Conservation (phyloP, 495 filamentous ascomycete genomes). For the Opeltia flavorubescens region DNA sequence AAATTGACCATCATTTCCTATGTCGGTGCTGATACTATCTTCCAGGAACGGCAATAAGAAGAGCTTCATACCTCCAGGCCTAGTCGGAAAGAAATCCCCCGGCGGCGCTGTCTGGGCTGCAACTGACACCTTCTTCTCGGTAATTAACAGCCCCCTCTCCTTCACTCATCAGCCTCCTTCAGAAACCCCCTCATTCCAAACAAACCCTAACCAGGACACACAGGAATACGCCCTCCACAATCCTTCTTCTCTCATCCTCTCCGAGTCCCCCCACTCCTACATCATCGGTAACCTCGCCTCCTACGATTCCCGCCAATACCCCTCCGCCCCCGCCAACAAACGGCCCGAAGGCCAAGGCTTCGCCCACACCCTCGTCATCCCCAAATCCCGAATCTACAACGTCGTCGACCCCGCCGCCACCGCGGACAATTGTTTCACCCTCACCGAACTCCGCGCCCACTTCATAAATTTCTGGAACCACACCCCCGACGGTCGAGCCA, state of each 20-base stretch:
- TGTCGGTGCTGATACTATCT: no score
- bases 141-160: neutral
- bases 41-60: neutral
- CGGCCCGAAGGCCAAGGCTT: conserved; percentile 18
- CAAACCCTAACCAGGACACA: neutral
- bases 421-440: conserved; percentile 8
- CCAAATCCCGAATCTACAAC: conserved; percentile 20
- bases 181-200: neutral
- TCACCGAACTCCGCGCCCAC: conserved; percentile 18
- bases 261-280: conserved; percentile 11
- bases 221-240: conserved; percentile 15
- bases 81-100: conserved; percentile 2
- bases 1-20: neutral
- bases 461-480: conserved; percentile 14
- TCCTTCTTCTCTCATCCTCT: conserved; percentile 5
- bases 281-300: conserved; percentile 20
- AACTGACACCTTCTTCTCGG: conserved; percentile 15
- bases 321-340: conserved; percentile 13
- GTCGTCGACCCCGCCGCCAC: conserved; percentile 15
- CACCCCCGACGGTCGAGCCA: neutral
- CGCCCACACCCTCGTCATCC: conserved; percentile 20
- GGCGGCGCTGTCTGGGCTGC: neutral
- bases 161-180: neutral
- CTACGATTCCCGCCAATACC: conserved; percentile 20
- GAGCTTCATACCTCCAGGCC: conserved; percentile 7